phyloP scores from a whole-genome alignment of 2,329 filamentous ascomycete genomes.

The Colletotrichum sp. region DNA sequence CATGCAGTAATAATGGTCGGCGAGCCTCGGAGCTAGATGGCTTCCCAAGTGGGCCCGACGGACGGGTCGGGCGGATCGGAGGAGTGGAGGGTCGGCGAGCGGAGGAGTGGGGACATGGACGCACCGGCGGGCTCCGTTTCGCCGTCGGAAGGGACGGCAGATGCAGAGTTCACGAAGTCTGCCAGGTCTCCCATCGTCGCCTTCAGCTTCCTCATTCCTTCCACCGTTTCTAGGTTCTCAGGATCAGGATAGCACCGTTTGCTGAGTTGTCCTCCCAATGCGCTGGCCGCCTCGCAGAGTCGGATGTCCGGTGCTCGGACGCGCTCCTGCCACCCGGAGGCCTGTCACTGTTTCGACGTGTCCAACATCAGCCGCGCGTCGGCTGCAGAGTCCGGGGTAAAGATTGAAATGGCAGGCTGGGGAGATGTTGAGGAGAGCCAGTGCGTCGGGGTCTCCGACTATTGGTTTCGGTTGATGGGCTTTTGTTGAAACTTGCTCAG shows the following conservation, averaged over 20 bases:
- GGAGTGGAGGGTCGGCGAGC: background rate
- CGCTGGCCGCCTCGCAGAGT: background rate
- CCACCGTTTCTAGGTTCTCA: background rate
- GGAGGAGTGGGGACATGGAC: background rate
- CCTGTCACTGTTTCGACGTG: background rate
- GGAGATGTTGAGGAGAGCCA: background rate
- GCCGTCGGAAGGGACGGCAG: background rate
- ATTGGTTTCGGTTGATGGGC: background rate
- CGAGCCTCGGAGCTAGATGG: background rate
- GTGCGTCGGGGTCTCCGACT: background rate
- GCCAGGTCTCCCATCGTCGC: background rate
- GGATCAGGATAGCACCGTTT: background rate
- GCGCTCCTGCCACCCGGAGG: background rate
- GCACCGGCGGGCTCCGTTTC: background rate
- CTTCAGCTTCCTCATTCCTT: background rate
- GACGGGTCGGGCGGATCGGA: background rate
- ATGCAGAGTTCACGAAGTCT: background rate
- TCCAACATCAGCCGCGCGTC: background rate
- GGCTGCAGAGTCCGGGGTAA: background rate
- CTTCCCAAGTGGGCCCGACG: background rate
- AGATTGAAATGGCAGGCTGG: background rate
- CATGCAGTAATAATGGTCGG: background rate
- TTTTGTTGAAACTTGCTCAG: background rate
- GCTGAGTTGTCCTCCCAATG: background rate
- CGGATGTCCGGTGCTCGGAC: constrained; percentile 7